Evolutionary conservation across 2,329 filamentous ascomycete genomes (phyloP).

Genomic region (Lasiodiplodia hormozganensis): DNA sequence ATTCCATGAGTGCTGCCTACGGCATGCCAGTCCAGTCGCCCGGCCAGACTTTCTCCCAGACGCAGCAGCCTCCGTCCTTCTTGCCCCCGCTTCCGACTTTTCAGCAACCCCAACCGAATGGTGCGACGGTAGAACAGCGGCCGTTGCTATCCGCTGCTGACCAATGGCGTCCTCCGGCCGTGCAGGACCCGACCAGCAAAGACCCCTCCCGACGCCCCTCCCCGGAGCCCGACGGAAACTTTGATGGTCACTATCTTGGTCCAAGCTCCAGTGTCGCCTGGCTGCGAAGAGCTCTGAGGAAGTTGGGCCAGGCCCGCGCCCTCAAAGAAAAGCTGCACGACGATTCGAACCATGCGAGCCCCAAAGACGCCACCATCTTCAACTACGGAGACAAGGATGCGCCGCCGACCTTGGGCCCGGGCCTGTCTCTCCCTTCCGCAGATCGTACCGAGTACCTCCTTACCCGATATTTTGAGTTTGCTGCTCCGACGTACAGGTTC

Average conservation of each 20-base stretch:
- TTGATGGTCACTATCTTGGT: conserved; percentile 21
- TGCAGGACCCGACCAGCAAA: conserved; percentile 15
- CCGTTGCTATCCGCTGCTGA: conserved; percentile 3
- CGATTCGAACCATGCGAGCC: conserved; percentile 2
- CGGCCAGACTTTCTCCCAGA: neutral
- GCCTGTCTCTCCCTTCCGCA: neutral
- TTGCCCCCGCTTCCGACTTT: conserved; percentile 18
- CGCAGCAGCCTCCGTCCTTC: conserved; percentile 17
- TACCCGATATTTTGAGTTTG: conserved; percentile 65
- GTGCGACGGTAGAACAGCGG: conserved; percentile 4
- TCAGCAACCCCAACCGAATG: conserved; percentile 13
- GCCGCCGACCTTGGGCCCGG: conserved; percentile 1
- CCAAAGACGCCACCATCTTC: conserved; percentile 20
- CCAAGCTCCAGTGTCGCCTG: conserved; percentile 16
- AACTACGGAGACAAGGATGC: conserved; percentile 22
- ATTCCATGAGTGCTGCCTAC: conserved; percentile 13
- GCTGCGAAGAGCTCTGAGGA: conserved; percentile 24
- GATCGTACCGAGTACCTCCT: conserved; percentile 44
- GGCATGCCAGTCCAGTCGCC: conserved; percentile 7
- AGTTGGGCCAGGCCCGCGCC: conserved; percentile 16
- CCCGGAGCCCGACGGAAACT: conserved; percentile 26
- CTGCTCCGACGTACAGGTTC: conserved; percentile 66
- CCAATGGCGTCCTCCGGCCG: conserved; percentile 16
- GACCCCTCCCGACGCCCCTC: conserved; percentile 21
- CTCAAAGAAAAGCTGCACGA: conserved; percentile 14